Percentiles rank a stretch among this genome's conserved stretches.
Conservation (phyloP, 116 monocot genomes). For the Iris pallida region DNA sequence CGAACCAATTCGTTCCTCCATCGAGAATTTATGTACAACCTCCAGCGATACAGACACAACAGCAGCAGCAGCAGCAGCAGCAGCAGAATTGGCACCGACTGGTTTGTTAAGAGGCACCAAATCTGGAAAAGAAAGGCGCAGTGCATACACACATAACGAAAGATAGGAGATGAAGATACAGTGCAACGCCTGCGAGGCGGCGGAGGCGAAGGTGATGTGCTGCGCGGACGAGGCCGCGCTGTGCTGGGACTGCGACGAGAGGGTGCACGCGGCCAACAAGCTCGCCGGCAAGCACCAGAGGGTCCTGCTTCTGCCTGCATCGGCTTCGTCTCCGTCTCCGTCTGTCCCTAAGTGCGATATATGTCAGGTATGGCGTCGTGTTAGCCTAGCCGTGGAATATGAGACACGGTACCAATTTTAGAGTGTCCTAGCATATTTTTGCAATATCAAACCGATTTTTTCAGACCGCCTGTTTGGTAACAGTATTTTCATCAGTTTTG, state of each 20-base stretch:
- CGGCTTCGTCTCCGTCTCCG: slow-evolving; percentile 37
- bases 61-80: too few relatives aligned
- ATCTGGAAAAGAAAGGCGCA: too few relatives aligned
- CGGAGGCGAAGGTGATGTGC: slow-evolving; percentile 80
- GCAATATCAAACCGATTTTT: neutral
- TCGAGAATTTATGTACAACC: too few relatives aligned
- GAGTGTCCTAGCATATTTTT: neutral
- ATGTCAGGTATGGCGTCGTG: slow-evolving; percentile 51
- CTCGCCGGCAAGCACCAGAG: slow-evolving; percentile 86
- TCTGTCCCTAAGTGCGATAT: slow-evolving; percentile 80
- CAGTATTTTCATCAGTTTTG: too few relatives aligned
- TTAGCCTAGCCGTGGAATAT: neutral
- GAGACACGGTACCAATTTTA: neutral
- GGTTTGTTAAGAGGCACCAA: too few relatives aligned
- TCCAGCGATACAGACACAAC: too few relatives aligned
- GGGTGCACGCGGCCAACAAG: slow-evolving; percentile 93
- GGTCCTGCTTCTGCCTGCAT: slow-evolving; percentile 36
- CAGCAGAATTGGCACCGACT: too few relatives aligned
- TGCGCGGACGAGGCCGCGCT: slow-evolving; percentile 94
- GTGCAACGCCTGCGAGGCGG: slow-evolving; percentile 84
- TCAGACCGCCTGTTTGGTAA: neutral
- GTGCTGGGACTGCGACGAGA: slow-evolving; percentile 70
- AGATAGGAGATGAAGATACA: slow-evolving; percentile 65
- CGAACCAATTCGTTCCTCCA: too few relatives aligned
- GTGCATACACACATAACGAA: too few relatives aligned